Evolutionary conservation across 2,329 filamentous ascomycete species (phyloP), one percentile per base, ranked within the genome.

Genomic region (Biscogniauxia mediterranea): DNA sequence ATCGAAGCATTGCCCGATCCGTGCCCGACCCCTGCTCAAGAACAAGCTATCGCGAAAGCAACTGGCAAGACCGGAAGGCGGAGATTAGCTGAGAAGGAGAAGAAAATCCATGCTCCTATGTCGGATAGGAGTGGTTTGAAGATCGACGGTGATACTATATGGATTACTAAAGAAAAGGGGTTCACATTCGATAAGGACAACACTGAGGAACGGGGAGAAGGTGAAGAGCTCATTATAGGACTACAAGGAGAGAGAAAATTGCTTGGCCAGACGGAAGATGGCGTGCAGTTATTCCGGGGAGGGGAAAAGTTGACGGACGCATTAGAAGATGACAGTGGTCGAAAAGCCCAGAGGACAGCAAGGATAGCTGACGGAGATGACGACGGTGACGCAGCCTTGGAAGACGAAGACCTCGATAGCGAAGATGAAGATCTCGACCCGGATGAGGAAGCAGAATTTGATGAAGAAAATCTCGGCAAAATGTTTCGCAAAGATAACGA

Each of bases 71-170:
- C 88, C 38, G 89, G 89, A 50, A 83, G 93, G 65, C 87, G 89
- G 71, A 85, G 93, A 60, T 79, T 99, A 15, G 95, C 96, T 32
- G 95, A 99, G 73, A 99, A 98, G 78, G 94, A 99, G 73, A 97
- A 97, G 79, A 87, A 96, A 69, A 80, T 99, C 5, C 96, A 97
- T 76, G 96, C 95, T 2, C 96, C 95, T 38, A 98, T 99, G 94
- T 97, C 93, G 25, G 95, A 99, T 77, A 93, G 97, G 38, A 96
- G 93, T 66, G 95, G 95, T 70, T 86, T 99, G 13, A 88, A 98
- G 73, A 94, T 99, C 56, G 95, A 99, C 68, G 96, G 96, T 63
- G 95, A 99, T 77, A 93, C 94, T 7, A 93, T 99, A 46, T 99
- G 96, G 79, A 97, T 89, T 62, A 89, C 86, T 9, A 79, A 85